Base-by-base conservation (phyloP, 176 grass and related monocot species). In the Bonia amplexicaulis region DNA sequence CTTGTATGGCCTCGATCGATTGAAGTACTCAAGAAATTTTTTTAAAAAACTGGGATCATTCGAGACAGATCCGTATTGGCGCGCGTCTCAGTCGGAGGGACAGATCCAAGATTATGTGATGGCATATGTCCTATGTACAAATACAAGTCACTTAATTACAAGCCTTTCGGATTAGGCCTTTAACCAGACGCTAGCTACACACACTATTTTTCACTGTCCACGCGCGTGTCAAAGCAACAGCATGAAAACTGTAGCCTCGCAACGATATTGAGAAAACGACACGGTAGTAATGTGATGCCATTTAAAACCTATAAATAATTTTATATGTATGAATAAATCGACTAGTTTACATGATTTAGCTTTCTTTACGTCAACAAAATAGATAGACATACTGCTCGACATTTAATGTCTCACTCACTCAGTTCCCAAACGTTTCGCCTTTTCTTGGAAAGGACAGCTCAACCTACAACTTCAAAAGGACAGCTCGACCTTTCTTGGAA, bases 321-420 rank as follows among this genome's bases (percentile, higher is more conserved):
- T 20, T 2, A 2, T 37, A 37, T 33, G 2, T 0, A 20, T 0
- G 0, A 20, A 54, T 1, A 0, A 55, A 1, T 4, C 5, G 0
- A 66, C 14, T n/a, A 12, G 0, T 71, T 26, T 9, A 26, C 1
- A 9, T 49, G 3, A 3, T 49, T 16, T 27, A 2, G 1, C 7
- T 29, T 27, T 2, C 0, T 9, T 1, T 7, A 9, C 6, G 6
- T 4, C 6, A 0, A 7, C 0, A n/a, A 0, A 0, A 3, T 10
- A 57, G 1, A 23, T n/a, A 22, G 2, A n/a, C 1, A 57, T n/a
- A 57, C 10, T 4, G 9, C 0, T 10, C 0, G 3, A 10, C 11
- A 23, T 4, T 23, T 23, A 57, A 58, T 58, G 3, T 1, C 1
- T 9, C 9, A 44, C 1, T 9, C 9, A 44, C 0, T 9, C 7